phyloP scores from a whole-genome alignment of 768 basidiomycete genomes.

The Porphyrellus cyaneotinctus region DNA sequence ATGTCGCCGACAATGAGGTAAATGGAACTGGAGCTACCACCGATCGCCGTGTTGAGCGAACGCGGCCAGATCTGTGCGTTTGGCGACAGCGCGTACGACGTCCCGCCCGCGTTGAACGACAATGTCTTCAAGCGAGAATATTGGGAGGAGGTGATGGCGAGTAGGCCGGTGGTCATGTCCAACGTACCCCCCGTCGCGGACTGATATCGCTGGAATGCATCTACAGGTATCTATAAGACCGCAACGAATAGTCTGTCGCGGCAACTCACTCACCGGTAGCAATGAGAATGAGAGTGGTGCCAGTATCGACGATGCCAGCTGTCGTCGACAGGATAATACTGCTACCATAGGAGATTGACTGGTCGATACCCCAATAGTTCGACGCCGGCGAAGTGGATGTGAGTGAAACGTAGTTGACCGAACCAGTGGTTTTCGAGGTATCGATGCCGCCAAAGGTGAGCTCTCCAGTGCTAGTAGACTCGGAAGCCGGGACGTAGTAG shows the following conservation, averaged over 20 bases:
- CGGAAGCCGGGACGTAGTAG: constrained; percentile 27
- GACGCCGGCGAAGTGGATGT: background rate
- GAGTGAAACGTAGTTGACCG: background rate
- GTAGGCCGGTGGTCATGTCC: constrained; percentile 29
- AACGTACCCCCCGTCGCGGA: constrained; percentile 24
- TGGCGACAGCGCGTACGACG: constrained; percentile 17
- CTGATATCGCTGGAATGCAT: constrained; percentile 27
- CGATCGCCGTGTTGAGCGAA: constrained; percentile 28
- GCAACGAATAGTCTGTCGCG: background rate
- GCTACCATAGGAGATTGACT: constrained; percentile 27
- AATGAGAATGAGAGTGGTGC: constrained; percentile 30
- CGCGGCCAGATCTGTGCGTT: constrained; percentile 36
- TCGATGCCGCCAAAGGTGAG: constrained; percentile 1
- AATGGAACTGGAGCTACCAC: constrained; percentile 23
- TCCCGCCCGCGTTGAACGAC: constrained; percentile 25
- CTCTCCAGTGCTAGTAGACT: background rate
- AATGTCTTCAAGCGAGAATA: constrained; percentile 24
- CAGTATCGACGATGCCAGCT: constrained; percentile 35
- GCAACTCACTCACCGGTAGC: constrained; percentile 14
- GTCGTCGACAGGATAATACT: constrained; percentile 21
- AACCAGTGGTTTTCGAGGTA: background rate
- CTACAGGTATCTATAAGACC: constrained; percentile 14
- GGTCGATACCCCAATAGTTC: constrained; percentile 25
- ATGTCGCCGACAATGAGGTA: constrained; percentile 30
- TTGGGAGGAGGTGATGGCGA: constrained; percentile 25